Evolutionary conservation across 805 yeast genomes (phyloP).

Genomic region (Lachancea thermotolerans): DNA sequence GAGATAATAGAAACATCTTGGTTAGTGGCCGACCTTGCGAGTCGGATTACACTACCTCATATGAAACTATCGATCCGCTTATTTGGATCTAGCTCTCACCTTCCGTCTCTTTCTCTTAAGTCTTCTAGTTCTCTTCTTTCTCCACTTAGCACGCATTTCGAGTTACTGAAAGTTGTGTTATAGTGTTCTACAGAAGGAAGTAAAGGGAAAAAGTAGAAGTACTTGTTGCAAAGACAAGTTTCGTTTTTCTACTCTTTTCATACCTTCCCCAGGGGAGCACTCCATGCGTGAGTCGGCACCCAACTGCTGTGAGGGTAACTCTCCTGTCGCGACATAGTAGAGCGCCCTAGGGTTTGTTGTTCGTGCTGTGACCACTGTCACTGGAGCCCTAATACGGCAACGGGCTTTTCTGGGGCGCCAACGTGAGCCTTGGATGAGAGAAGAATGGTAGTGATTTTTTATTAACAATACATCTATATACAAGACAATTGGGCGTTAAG

Average conservation of each 20-base stretch:
- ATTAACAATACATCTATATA: not conserved
- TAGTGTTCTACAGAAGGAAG: conserved; percentile 8
- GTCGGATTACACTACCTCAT: not conserved
- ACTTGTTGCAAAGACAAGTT: not conserved
- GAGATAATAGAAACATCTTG: conserved; percentile 2
- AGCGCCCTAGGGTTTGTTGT: conserved; percentile 2
- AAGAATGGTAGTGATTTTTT: not conserved
- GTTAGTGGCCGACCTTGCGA: not conserved
- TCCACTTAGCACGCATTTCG: conserved; percentile 95
- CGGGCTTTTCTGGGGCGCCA: conserved; percentile 5
- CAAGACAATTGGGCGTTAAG: not conserved
- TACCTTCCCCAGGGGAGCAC: conserved; percentile 6
- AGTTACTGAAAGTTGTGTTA: conserved; percentile 20
- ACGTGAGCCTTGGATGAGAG: not conserved
- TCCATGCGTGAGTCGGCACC: conserved; percentile 6
- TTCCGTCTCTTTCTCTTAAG: conserved; percentile 99
- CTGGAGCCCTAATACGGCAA: too few relatives aligned
- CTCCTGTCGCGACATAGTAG: not conserved
- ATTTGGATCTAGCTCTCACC: conserved; percentile 99
- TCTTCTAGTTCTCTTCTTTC: conserved; percentile 99
- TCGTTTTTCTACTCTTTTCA: conserved; percentile 5
- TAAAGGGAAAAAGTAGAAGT: conserved; percentile 1
- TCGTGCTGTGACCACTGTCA: not conserved
- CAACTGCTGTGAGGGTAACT: conserved; percentile 4
- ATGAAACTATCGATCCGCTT: conserved; percentile 42